Base-by-base conservation (phyloP, 2,329 filamentous ascomycete species). In the Simplicillium aogashimaense region DNA sequence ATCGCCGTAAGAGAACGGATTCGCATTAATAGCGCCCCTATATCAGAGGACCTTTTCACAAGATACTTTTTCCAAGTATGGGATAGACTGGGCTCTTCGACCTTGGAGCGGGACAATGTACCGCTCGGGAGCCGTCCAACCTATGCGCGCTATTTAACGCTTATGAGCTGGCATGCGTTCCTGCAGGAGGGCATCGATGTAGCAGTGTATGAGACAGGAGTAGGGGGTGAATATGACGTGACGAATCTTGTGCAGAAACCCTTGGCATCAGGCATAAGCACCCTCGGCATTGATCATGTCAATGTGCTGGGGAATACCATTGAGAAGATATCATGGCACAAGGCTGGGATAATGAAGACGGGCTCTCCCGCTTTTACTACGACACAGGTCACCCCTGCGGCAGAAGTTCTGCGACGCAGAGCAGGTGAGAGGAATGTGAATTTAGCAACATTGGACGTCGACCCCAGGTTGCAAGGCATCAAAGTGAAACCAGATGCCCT, bases 291-390 rank as follows among this genome's bases (percentile, higher is more conserved):
- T 46, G 82, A 86, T 51, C 82, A 86, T 50, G 70, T 82, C 29
- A 70, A 67, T 38, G 67, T 70, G 15, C 66, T 86, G 2, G 82
- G 82, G 4, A 58, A 69, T 14, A 81, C 76, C 0, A 61, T 83
- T 10, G 74, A 74, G 28, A 68, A 77, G 56, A 83, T 86, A 46
- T 78, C 81, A 0, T 85, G 81, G 81, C 79, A 86, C 58, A 86
- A 86, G 59, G 76, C 78, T 1, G 82, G 81, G 2, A 81, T 86
- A 42, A 77, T 84, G 64, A 84, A 84, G 59, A 41, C 53, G 1
- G 74, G 72, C 1, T 65, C 66, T 9, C 66, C 70, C 14, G 76
- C 76, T 3, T 81, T 82, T 37, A 76, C 74, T 0, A 62, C 76
- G 4, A 58, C 66, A 20, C 78, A 81, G 53, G 56, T 67, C 0